Evolutionary conservation across 768 basidiomycete species (phyloP), one percentile per base, ranked within the genome.

Genomic region (Tricholoma furcatifolium): DNA sequence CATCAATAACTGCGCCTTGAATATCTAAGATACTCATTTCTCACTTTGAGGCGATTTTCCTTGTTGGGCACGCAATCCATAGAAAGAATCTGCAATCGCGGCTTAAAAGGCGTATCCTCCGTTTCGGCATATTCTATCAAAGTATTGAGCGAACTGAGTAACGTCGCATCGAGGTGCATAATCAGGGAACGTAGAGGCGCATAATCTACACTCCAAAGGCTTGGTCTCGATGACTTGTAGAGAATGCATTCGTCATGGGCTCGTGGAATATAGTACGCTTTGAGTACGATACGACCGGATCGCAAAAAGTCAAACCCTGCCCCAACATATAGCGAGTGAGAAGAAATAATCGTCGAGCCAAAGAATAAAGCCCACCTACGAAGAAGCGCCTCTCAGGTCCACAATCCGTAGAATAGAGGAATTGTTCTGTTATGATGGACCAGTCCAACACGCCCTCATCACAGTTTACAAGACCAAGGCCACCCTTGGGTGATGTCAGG

Each of bases 241-340:
- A n/a, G 21, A 24, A 39, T 34, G 45, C 39, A 4, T 14, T 27
- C 9, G n/a, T 24, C n/a, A 23, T 15, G 43, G 17, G 61, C 51
- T 10, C 60, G 47, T 36, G 68, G 66, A 20, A 67, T 55, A 44
- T 70, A 66, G 47, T 70, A 70, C 15, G 66, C 65, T 54, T 68
- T 70, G n/a, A 70, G 45, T 23, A 62, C 55, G 23, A 70, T 60
- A 10, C 50, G 53, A 10, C 67, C 68, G 8, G 59, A 51, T 3
- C 63, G 50, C 15, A 57, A 46, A 50, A 70, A 70, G 49, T 70
- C 67, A 43, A 70, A 70, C 5, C 68, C 68, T 70, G 41, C 9
- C 4, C 30, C 23, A 12, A 24, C 8, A 5, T 7, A 46, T 21
- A 6, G 6, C 39, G 14, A 41, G 30, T 9, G 0, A 27, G 27